Evolutionary conservation across 2,329 filamentous ascomycete genomes (phyloP), one percentile per base, ranked within the genome.

Genomic region (Aspergillus japonicus): DNA sequence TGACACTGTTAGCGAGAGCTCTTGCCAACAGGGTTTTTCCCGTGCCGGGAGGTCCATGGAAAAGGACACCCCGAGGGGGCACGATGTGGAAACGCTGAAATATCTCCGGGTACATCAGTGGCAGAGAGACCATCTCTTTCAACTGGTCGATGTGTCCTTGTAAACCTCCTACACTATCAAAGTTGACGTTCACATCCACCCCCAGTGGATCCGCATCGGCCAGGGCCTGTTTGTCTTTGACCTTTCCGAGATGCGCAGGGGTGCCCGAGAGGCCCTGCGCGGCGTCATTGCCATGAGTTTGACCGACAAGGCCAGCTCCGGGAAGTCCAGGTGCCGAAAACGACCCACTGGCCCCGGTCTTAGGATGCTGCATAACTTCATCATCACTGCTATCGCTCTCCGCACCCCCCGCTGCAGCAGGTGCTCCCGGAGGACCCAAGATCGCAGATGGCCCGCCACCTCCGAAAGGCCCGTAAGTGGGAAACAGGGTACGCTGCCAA

Each of bases 341-440:
- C n/a, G 85, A 86, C 80, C 87, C 86, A 49, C 85, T 86, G 53
- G 91, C 84, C 50, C 88, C 90, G 50, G 68, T 71, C 60, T 74
- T 77, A 53, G 83, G 85, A 61, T 89, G 85, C 64, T 88, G 86
- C 64, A 85, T 82, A 76, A 86, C 87, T 71, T 99, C 95, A 66
- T 99, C 95, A 68, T 99, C 95, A 73, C 95, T 99, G 75, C 92
- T 97, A 73, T 99, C 95, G 5, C 94, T 96, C 69, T 98, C 95
- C 8, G 88, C 90, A 56, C 89, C 91, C 29, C 89, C 92, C 62
- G 86, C 86, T 23, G 90, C 90, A 58, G 88, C 89, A 81, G 71
- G 71, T 19, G 72, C 72, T n/a, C 88, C 90, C 5, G 90, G 88
- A 1, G 91, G 91, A 62, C 82, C 87, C 57, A 94, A 84, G 12